A percentile compares a stretch with the other conserved stretches of the same genome.
Evolutionary conservation across 2,329 filamentous ascomycete genomes (phyloP).

Genomic region (Diaporthe caulivora): DNA sequence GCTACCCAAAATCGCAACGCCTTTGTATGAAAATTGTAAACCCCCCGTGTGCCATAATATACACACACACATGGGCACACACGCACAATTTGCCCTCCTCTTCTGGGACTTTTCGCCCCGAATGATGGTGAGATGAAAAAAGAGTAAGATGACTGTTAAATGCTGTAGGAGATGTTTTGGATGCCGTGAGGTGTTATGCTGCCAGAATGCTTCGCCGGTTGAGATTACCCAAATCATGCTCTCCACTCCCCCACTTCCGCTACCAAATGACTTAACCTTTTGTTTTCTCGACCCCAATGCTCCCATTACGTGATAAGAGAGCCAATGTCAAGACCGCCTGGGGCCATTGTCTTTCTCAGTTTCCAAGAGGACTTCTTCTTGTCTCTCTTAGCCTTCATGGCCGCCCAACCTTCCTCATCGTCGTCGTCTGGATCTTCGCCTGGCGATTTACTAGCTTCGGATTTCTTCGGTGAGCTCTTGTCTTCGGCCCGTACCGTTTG

Average conservation of each 20-base stretch:
- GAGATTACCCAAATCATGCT: conserved; percentile 17
- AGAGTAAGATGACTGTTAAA: conserved; percentile 34
- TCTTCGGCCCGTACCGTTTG: conserved; percentile 47
- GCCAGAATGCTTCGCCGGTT: conserved; percentile 30
- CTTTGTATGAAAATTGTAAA: conserved; percentile 19
- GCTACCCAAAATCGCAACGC: conserved; percentile 34
- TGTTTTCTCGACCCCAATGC: not conserved
- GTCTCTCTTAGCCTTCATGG: conserved; percentile 77
- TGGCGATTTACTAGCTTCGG: conserved; percentile 53
- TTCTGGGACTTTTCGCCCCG: conserved; percentile 1
- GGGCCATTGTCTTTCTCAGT: conserved; percentile 67
- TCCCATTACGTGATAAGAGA: conserved; percentile 39
- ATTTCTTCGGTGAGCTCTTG: conserved; percentile 48
- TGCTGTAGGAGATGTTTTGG: conserved; percentile 34
- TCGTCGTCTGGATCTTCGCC: conserved; percentile 67
- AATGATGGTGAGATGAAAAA: conserved; percentile 25
- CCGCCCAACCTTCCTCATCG: conserved; percentile 77
- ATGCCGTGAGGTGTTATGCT: conserved; percentile 33
- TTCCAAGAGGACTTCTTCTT: conserved; percentile 77
- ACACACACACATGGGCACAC: conserved; percentile 25
- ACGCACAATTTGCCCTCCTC: conserved; percentile 36
- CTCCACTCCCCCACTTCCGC: not conserved
- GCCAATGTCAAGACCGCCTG: conserved; percentile 55
- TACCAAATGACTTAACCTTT: not conserved
- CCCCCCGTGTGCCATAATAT: conserved; percentile 2